phyloP scores from a whole-genome alignment of 371 early-diverging fungal genomes.

The Mucor piriformis region DNA sequence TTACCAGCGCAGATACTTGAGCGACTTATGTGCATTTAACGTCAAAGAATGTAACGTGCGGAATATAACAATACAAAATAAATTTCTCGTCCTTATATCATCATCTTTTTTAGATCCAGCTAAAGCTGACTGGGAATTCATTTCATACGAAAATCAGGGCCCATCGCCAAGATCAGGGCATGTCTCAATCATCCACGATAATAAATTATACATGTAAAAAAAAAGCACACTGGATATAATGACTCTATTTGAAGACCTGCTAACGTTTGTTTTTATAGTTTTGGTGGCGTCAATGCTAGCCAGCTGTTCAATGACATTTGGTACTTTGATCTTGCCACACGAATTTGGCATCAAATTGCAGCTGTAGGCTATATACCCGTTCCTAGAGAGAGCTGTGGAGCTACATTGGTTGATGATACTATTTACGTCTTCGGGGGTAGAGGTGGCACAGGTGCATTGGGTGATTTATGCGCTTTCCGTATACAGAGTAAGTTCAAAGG shows the following conservation, averaged over 20 bases:
- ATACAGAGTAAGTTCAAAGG: constrained; percentile 57
- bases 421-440: constrained; percentile 73
- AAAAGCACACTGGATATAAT: no score
- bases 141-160: constrained; percentile 38
- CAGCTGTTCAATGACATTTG: constrained; percentile 71
- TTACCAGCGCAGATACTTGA: constrained; percentile 57
- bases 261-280: no score
- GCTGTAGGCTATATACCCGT: constrained; percentile 67
- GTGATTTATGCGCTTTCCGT: constrained; percentile 68
- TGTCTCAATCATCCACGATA: constrained; percentile 44
- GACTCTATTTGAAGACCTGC: no score
- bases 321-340: constrained; percentile 54
- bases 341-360: constrained; percentile 59
- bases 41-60: constrained; percentile 51
- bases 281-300: constrained; percentile 68
- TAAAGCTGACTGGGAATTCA: constrained; percentile 48
- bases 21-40: constrained; percentile 65
- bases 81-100: no score
- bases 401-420: constrained; percentile 65
- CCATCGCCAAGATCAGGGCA: constrained; percentile 58
- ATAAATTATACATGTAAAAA: constrained; percentile 58
- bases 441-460: constrained; percentile 53
- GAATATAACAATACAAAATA: no score
- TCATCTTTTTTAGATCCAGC: constrained; percentile 38
- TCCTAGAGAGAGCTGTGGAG: constrained; percentile 61